Base-by-base conservation (phyloP, 805 yeast genomes). In the Saccharomycopsis oosterbeekiorum region DNA sequence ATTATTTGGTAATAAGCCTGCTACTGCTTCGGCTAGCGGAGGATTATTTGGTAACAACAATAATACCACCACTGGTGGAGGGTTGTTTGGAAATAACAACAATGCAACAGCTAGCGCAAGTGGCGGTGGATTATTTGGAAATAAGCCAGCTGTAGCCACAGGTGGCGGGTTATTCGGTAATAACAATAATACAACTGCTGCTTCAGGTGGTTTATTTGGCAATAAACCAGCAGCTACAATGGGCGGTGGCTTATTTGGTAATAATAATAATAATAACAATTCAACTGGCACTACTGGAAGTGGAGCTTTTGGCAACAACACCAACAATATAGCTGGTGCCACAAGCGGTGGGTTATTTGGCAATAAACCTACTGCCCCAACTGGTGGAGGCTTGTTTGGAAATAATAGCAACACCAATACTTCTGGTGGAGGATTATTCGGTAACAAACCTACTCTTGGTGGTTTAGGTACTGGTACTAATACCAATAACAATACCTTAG, bases 401-500 rank as follows among this genome's bases (percentile, higher is more conserved):
- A 70, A 57, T 29, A 66, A 66, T 55, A 65, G 64, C 24, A 61
- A 67, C 55, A 68, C 66, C 37, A 64, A 55, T 43, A 51, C 66
- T 34, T 58, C 70, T 53, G 59, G 68, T 29, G 70, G 70, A 40
- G 72, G 74, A 12, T 60, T 70, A n/a, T 72, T 73, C 64, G 75
- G 75, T 40, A 64, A 58, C 60, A 56, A 56, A n/a, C 60, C 59
- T 24, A 59, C 57, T 26, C 60, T 64, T 17, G 60, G 66, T 14
- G 67, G 66, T 36, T 64, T 77, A 70, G 78, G 79, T n/a, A 69
- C 67, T 65, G 66, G 71, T 58, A 59, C 69, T 54, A 65, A 61
- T 17, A 64, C 60, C 47, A 62, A 65, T 59, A 64, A 43, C n/a
- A 42, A 39, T 21, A 51, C 62, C 50, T 21, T 47, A 47, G 50